Base-by-base conservation (phyloP, 176 grass and related monocot genomes). In the Avena sativa region DNA sequence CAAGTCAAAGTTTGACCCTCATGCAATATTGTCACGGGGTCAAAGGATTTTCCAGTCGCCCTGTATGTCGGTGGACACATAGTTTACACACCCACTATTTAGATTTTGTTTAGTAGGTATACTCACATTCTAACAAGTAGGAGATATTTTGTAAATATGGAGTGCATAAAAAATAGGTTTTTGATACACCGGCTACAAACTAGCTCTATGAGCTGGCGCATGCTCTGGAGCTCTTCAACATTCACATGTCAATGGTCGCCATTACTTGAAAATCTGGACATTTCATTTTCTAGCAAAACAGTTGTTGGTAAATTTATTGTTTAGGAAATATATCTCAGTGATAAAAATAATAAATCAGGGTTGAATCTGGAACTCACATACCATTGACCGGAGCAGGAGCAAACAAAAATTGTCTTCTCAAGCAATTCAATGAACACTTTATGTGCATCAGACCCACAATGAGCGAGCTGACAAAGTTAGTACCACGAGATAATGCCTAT, bases 1-100 rank as follows among this genome's bases (percentile, higher is more conserved):
- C 1, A 95, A 93, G 83, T 70, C 79, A 11, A 91, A 79, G 81
- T 93, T 91, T 21, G 93, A 95, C 60, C 91, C 91, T 9, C 85
- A 52, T 1, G 57, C 19, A 1, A 81, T 95, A 38, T 36, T 91
- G 5, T 85, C 93, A 2, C 84, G 80, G 2, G 88, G 93, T 12
- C 91, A 91, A 3, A 86, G 28, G 64, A 67, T 67, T 67, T 67
- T 67, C 13, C 6, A 4, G 4, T 34, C 64, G 6, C 28, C 28
- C 26, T 5, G 14, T 67, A 2, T 13, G 14, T 34, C 0, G 13
- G 26, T 6, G 28, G 64, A 34, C 6, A 10, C 64, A 67, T 67
- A 67, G 32, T 8, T 67, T 67, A 67, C 1, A 13, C 55, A 57
- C 3, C 32, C 2, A 61, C 64, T 14, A 30, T 12, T 30, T 30